A percentile compares a stretch with the other conserved stretches of the same genome.
Evolutionary conservation across 2,329 filamentous ascomycete species (phyloP).

Genomic region (Myriangium duriaei): DNA sequence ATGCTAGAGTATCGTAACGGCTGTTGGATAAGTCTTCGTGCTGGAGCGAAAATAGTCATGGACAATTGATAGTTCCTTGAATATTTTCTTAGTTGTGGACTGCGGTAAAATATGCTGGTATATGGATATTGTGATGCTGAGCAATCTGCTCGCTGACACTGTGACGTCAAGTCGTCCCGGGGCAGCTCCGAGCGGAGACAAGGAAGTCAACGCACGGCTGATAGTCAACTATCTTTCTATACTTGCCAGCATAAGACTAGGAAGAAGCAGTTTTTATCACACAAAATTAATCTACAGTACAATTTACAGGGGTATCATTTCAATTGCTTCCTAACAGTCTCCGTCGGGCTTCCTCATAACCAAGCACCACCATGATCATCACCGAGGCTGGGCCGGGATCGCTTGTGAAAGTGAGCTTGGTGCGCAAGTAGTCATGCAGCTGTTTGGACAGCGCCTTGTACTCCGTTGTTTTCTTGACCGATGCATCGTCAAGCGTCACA

Average conservation of each 20-base stretch:
- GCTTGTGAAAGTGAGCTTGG: slow-evolving; percentile 41
- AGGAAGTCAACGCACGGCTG: no score
- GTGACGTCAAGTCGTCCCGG: no score
- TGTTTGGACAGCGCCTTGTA: slow-evolving; percentile 13
- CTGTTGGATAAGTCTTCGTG: neutral
- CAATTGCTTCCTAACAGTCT: slow-evolving; percentile 20
- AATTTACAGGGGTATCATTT: no score
- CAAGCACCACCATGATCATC: slow-evolving; percentile 43
- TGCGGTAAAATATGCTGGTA: no score
- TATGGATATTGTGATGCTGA: no score
- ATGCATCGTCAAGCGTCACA: slow-evolving; percentile 8
- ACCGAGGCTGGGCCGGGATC: slow-evolving; percentile 41
- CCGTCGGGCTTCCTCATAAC: slow-evolving; percentile 37
- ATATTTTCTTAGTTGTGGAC: no score
- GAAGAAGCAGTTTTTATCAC: no score
- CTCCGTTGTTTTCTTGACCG: slow-evolving; percentile 12
- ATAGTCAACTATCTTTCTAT: no score
- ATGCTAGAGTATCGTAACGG: slow-evolving; percentile 1
- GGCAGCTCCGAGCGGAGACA: no score
- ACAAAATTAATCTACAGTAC: no score
- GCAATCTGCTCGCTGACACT: no score
- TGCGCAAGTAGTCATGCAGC: slow-evolving; percentile 44
- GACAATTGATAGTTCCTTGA: slow-evolving; percentile 3
- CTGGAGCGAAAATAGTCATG: slow-evolving; percentile 3
- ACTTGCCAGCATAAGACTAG: no score